A percentile compares a stretch with the other conserved stretches of the same genome.
phyloP scores from a whole-genome alignment of 176 grass and related monocot species.

The Oropetium thomaeum region DNA sequence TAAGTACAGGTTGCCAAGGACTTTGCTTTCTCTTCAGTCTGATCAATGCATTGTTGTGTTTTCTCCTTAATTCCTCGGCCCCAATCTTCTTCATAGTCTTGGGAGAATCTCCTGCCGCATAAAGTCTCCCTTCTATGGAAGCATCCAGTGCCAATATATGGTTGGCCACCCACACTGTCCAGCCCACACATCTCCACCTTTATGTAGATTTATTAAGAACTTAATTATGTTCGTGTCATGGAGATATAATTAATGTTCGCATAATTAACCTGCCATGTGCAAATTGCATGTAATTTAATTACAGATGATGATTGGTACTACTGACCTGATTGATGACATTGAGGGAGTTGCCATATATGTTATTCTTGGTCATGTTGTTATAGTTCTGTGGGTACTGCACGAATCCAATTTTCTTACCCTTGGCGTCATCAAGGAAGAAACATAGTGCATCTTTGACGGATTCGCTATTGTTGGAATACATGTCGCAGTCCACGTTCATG shows the following conservation, averaged over 20 bases:
- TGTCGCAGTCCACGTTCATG: slow-evolving; percentile 86
- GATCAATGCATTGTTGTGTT: slow-evolving; percentile 8
- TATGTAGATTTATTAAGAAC: too few species aligned
- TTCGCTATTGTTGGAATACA: slow-evolving; percentile 82
- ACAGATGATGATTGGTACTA: background rate
- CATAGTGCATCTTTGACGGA: slow-evolving; percentile 59
- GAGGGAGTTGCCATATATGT: slow-evolving; percentile 65
- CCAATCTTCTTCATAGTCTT: slow-evolving; percentile 60
- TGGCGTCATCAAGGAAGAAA: slow-evolving; percentile 83
- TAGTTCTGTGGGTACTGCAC: slow-evolving; percentile 74
- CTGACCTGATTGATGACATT: slow-evolving; percentile 39
- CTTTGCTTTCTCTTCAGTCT: slow-evolving; percentile 45
- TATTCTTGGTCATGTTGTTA: slow-evolving; percentile 66
- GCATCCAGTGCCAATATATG: slow-evolving; percentile 68
- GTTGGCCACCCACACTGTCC: slow-evolving; percentile 52
- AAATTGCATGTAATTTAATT: slow-evolving; percentile 3
- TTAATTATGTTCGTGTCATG: slow-evolving; percentile 6
- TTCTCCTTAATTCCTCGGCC: slow-evolving; percentile 24
- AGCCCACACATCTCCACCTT: slow-evolving; percentile 53
- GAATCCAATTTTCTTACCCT: slow-evolving; percentile 56
- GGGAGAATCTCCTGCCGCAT: slow-evolving; percentile 49
- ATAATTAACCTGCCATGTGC: background rate
- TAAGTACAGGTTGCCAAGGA: slow-evolving; percentile 52
- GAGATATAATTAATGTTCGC: background rate
- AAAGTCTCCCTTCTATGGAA: slow-evolving; percentile 79